These are phyloP conservation scores for Ophiostoma triangulosporum DNA, from an alignment of 2,329 filamentous ascomycete genomes.

Conservation along the genomic window DNA sequence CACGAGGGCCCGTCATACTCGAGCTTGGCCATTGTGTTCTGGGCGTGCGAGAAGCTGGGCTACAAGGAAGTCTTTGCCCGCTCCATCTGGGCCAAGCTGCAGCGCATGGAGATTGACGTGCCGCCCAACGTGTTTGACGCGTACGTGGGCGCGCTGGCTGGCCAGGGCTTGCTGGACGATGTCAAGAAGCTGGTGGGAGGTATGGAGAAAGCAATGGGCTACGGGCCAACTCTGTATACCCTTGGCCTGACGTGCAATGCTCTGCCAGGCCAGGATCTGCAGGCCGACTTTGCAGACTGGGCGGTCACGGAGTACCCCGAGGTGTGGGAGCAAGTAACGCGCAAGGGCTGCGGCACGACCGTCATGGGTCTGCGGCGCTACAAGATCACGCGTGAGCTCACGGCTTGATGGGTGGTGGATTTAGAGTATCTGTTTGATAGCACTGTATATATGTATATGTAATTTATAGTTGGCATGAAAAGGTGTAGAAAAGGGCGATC, in stretches of 20 bases:
- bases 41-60: conserved; percentile 50
- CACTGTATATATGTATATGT: conserved; percentile 2
- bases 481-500: not conserved
- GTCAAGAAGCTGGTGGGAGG: conserved; percentile 51
- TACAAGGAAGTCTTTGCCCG: conserved; percentile 47
- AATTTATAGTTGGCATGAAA: not conserved
- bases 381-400: conserved; percentile 30
- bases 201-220: conserved; percentile 53
- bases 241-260: conserved; percentile 67
- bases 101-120: conserved; percentile 64
- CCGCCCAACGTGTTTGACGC: conserved; percentile 59
- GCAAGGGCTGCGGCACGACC: conserved; percentile 33
- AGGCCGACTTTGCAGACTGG: conserved; percentile 62
- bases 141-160: conserved; percentile 64
- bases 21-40: conserved; percentile 69
- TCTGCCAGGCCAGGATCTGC: conserved; percentile 49
- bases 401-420: conserved; percentile 5
- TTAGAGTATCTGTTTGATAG: not conserved
- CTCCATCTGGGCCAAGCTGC: conserved; percentile 57
- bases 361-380: conserved; percentile 33
- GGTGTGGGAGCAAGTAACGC: conserved; percentile 53
- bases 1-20: conserved; percentile 76
- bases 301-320: conserved; percentile 52
- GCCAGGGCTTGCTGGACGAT: conserved; percentile 56
- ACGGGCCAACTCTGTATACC: conserved; percentile 49